Conservation (phyloP, 2,329 filamentous ascomycete species). For the Lojkania enalia region DNA sequence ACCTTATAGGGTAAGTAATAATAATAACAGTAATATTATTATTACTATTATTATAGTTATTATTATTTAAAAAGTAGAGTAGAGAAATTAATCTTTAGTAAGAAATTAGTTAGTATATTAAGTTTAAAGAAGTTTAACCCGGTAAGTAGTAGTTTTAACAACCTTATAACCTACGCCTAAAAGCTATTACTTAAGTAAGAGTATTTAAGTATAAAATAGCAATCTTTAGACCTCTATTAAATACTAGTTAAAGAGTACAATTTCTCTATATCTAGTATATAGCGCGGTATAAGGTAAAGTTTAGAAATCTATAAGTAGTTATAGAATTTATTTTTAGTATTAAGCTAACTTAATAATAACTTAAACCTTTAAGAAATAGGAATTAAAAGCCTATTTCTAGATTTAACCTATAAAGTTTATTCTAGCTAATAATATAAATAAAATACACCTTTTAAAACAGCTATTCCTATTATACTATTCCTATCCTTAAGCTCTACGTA, state of each 20-base stretch:
- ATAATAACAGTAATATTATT: neutral
- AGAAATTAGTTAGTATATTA: neutral
- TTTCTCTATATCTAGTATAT: conserved; percentile 7
- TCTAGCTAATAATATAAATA: conserved; percentile 11
- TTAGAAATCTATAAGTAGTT: conserved; percentile 3
- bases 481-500: conserved; percentile 9
- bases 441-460: conserved; percentile 11
- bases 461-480: conserved; percentile 12
- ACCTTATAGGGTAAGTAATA: neutral
- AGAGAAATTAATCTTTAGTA: too few species aligned
- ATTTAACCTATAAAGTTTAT: conserved; percentile 12
- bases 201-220: too few species aligned
- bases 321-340: conserved; percentile 12
- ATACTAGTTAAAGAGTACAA: conserved; percentile 2
- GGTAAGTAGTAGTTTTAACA: too few species aligned
- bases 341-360: conserved; percentile 11
- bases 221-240: conserved; percentile 2
- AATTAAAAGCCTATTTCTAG: conserved; percentile 12
- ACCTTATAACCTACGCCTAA: too few species aligned
- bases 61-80: neutral
- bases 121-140: neutral
- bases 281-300: conserved; percentile 3
- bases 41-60: neutral
- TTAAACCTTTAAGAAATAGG: conserved; percentile 10
- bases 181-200: too few species aligned